phyloP scores from a whole-genome alignment of 164 flowering plant genomes.

The Dillenia suffruticosa region DNA sequence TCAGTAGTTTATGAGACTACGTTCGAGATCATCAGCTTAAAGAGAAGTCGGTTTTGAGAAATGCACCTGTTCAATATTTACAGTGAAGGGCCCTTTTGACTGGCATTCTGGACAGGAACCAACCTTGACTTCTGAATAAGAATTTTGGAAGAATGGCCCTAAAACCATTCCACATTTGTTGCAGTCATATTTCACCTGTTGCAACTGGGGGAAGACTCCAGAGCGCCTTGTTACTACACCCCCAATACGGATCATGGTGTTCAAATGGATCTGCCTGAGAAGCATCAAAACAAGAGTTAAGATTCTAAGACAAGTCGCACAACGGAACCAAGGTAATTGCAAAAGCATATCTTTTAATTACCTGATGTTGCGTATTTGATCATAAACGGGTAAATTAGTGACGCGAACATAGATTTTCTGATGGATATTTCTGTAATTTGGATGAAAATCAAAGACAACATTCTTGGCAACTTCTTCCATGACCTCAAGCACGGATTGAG shows the following conservation, averaged over 20 bases:
- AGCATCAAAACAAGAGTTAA: not conserved
- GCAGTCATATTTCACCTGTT: slow-evolving; percentile 93
- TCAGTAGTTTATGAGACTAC: slow-evolving; percentile 1
- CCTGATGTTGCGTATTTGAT: slow-evolving; percentile 97
- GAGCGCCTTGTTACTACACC: slow-evolving; percentile 97
- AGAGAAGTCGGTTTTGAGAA: not conserved
- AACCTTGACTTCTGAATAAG: slow-evolving; percentile 94
- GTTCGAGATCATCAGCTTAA: not conserved
- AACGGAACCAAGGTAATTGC: slow-evolving; percentile 1
- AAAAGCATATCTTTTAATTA: slow-evolving; percentile 9
- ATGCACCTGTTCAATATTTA: slow-evolving; percentile 88
- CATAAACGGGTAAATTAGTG: slow-evolving; percentile 89
- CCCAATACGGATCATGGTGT: slow-evolving; percentile 97
- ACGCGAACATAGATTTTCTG: slow-evolving; percentile 83
- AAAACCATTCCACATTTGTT: slow-evolving; percentile 60
- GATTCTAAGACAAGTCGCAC: not conserved
- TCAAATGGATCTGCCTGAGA: slow-evolving; percentile 91
- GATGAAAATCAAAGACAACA: slow-evolving; percentile 77
- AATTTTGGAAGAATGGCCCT: slow-evolving; percentile 97
- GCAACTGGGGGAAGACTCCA: slow-evolving; percentile 97
- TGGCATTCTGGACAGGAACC: slow-evolving; percentile 99
- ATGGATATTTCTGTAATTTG: slow-evolving; percentile 84
- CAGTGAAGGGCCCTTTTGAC: slow-evolving; percentile 97
- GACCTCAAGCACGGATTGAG: slow-evolving; percentile 90
- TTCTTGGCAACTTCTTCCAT: slow-evolving; percentile 95